Evolutionary conservation across 495 filamentous ascomycete species (phyloP).

Genomic region (Hypoxylon rickii): DNA sequence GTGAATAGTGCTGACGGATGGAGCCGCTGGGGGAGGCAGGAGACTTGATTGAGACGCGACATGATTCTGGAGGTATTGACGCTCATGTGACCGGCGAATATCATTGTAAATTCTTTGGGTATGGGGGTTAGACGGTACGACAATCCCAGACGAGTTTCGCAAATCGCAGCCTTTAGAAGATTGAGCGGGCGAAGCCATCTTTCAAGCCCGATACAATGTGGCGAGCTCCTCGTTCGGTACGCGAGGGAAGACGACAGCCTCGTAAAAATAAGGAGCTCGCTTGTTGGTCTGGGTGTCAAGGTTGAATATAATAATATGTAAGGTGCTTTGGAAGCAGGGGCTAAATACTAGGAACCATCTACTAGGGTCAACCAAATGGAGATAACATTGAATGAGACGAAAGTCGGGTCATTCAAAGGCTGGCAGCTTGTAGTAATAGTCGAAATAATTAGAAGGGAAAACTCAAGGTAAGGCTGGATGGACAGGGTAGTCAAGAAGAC

Average conservation of each 20-base stretch:
- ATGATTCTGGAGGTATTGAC: slow-evolving; percentile 23
- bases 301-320: slow-evolving; percentile 2
- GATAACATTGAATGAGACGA: slow-evolving; percentile 2
- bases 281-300: slow-evolving; percentile 2
- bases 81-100: slow-evolving; percentile 34
- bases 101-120: slow-evolving; percentile 45
- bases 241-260: slow-evolving; percentile 10
- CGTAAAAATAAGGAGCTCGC: slow-evolving; percentile 9
- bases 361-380: background rate
- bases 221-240: background rate
- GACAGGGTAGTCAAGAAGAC: slow-evolving; percentile 1
- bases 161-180: slow-evolving; percentile 5
- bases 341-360: background rate
- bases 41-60: slow-evolving; percentile 25
- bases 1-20: slow-evolving; percentile 27
- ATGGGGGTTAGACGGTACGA: slow-evolving; percentile 38
- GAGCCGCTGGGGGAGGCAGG: slow-evolving; percentile 13
- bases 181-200: slow-evolving; percentile 22
- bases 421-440: slow-evolving; percentile 20
- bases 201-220: slow-evolving; percentile 1
- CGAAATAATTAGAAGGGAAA: slow-evolving; percentile 13
- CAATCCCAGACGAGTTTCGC: slow-evolving; percentile 21
- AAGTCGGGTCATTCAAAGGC: slow-evolving; percentile 6
- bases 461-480: slow-evolving; percentile 12
- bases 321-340: background rate